A percentile compares a stretch with the other conserved stretches of the same genome.
phyloP scores from a whole-genome alignment of 1,139 yeast genomes.

The Sugiyamaella grinbergsii region DNA sequence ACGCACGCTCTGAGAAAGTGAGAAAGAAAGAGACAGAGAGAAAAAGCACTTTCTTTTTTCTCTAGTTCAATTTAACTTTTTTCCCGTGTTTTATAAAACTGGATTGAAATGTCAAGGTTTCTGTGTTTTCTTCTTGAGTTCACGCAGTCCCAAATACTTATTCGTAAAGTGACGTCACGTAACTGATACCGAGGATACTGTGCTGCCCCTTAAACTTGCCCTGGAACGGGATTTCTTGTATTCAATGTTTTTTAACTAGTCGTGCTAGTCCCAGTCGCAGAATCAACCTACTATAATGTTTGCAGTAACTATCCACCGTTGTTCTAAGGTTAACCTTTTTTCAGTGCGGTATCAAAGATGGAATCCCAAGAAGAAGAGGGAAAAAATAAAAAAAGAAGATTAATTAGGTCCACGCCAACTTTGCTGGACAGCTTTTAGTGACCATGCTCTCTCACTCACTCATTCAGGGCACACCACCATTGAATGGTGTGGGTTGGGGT shows the following conservation, averaged over 20 bases:
- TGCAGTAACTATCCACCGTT: not conserved
- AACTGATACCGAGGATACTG: slow-evolving; percentile 1
- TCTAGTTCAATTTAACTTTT: not conserved
- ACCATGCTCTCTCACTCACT: too few relatives aligned
- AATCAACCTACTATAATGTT: not conserved
- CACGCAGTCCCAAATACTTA: slow-evolving; percentile 14
- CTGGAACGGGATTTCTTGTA: not conserved
- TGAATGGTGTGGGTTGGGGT: slow-evolving; percentile 3
- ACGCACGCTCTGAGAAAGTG: too few relatives aligned
- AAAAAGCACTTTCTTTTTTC: not conserved
- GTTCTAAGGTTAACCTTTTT: not conserved
- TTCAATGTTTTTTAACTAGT: not conserved
- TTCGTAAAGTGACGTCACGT: slow-evolving; percentile 10
- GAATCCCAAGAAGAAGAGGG: not conserved
- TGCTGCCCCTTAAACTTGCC: not conserved
- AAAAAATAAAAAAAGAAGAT: not conserved
- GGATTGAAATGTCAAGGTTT: not conserved
- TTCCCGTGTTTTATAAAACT: not conserved
- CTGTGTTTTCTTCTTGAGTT: not conserved
- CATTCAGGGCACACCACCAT: not conserved
- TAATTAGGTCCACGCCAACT: slow-evolving; percentile 1
- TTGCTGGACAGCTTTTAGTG: not conserved
- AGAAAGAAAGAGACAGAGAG: not conserved
- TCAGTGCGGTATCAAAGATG: not conserved
- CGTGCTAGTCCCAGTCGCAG: too few relatives aligned